Evolutionary conservation across 2,329 filamentous ascomycete species (phyloP).

Genomic region (Trichoderma sp.): DNA sequence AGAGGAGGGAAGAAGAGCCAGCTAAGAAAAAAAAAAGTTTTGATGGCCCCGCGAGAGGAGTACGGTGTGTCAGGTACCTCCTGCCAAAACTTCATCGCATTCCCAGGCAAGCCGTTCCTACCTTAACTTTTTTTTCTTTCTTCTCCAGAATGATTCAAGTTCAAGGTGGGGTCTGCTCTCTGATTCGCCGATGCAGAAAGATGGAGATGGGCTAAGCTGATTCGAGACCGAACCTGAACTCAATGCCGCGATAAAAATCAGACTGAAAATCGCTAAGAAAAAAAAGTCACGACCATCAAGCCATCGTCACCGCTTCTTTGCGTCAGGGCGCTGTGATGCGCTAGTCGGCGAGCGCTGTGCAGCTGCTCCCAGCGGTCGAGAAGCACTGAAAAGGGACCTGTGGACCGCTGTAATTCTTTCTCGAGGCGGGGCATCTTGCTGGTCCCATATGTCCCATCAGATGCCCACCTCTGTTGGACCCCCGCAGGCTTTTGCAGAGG

Average conservation of each 20-base stretch:
- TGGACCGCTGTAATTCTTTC: slow-evolving; percentile 10
- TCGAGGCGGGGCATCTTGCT: slow-evolving; percentile 9
- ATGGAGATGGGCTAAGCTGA: slow-evolving; percentile 24
- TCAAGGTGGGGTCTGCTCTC: slow-evolving; percentile 31
- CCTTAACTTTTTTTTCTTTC: slow-evolving; percentile 13
- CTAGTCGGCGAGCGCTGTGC: slow-evolving; percentile 17
- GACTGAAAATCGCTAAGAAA: not conserved
- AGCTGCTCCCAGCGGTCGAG: slow-evolving; percentile 7
- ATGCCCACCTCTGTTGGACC: not conserved
- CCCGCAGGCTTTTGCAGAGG: slow-evolving; percentile 2
- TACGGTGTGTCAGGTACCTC: slow-evolving; percentile 30
- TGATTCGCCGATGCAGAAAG: slow-evolving; percentile 31
- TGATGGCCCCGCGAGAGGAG: slow-evolving; percentile 25
- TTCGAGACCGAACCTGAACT: not conserved
- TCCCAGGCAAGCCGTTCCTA: not conserved
- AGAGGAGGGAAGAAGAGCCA: not conserved
- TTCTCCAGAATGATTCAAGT: slow-evolving; percentile 20
- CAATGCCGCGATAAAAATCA: not conserved
- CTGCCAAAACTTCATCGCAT: slow-evolving; percentile 5
- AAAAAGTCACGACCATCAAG: not conserved
- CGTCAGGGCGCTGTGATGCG: slow-evolving; percentile 1
- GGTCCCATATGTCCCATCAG: no score
- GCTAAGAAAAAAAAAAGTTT: slow-evolving; percentile 24
- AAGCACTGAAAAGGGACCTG: not conserved
- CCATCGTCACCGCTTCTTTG: slow-evolving; percentile 29